Evolutionary conservation across 257 asterid genomes (phyloP).

Genomic region (Nicotiana attenuata): DNA sequence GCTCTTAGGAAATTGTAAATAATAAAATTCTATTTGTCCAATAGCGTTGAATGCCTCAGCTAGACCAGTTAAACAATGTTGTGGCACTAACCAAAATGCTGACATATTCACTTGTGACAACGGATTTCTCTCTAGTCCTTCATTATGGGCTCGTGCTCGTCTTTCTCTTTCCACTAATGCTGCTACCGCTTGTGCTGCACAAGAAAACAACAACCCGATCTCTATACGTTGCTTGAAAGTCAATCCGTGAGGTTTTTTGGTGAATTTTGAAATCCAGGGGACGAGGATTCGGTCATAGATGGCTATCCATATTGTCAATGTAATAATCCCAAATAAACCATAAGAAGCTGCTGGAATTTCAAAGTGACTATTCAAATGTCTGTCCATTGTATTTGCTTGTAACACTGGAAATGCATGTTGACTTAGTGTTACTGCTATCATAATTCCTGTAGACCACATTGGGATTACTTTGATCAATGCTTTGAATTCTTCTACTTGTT

Average conservation of each 20-base stretch:
- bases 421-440: conserved; percentile 45
- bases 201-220: conserved; percentile 46
- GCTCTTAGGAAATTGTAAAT: conserved; percentile 55
- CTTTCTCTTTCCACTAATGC: conserved; percentile 56
- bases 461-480: conserved; percentile 51
- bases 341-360: conserved; percentile 56
- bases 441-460: conserved; percentile 68
- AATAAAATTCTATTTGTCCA: conserved; percentile 55
- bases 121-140: conserved; percentile 40
- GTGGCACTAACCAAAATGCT: conserved; percentile 64
- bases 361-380: conserved; percentile 36
- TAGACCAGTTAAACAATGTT: conserved; percentile 41
- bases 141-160: conserved; percentile 33
- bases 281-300: conserved; percentile 52
- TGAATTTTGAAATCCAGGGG: conserved; percentile 36
- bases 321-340: conserved; percentile 30
- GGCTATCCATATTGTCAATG: conserved; percentile 50
- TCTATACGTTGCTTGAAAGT: conserved; percentile 51
- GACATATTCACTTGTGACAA: conserved; percentile 44
- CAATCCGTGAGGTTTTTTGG: conserved; percentile 44
- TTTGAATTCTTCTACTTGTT: conserved; percentile 67
- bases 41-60: conserved; percentile 65
- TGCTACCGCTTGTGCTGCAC: conserved; percentile 34
- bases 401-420: conserved; percentile 55
- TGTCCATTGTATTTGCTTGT: conserved; percentile 53